Percentiles rank a stretch among this genome's conserved stretches.
phyloP scores from a whole-genome alignment of 139 green algal genomes.

The Spirogloea muscicola region DNA sequence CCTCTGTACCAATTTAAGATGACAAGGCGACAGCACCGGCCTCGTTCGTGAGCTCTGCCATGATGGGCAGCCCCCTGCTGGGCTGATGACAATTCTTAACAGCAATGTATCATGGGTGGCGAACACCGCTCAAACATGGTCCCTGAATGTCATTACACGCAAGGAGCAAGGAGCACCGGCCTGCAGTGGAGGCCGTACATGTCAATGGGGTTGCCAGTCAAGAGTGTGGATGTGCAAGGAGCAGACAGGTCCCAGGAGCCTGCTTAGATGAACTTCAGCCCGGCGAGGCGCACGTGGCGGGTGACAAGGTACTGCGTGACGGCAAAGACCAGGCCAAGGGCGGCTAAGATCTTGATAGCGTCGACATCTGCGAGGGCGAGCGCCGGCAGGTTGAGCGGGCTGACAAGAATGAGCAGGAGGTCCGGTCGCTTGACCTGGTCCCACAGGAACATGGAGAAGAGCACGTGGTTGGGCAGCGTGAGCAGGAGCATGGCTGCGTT shows the following conservation, averaged over 20 bases:
- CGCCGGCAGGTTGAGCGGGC: constrained; percentile 60
- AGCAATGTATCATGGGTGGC: neutral
- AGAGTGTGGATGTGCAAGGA: no score
- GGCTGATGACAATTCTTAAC: neutral
- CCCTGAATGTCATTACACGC: neutral
- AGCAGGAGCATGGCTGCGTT: constrained; percentile 33
- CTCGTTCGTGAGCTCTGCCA: no score
- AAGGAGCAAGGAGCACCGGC: neutral
- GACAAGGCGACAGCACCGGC: no score
- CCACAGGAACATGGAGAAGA: constrained; percentile 64
- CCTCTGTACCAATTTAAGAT: no score
- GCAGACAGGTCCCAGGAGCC: neutral
- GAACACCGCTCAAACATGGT: neutral
- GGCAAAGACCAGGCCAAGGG: constrained; percentile 47
- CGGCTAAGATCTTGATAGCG: constrained; percentile 51
- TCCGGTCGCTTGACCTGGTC: constrained; percentile 35
- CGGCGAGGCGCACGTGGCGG: constrained; percentile 49
- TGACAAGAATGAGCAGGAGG: constrained; percentile 52
- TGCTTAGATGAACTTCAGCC: constrained; percentile 54
- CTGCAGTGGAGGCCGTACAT: neutral
- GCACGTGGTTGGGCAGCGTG: constrained; percentile 49
- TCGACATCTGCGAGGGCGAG: constrained; percentile 47
- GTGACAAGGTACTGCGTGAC: constrained; percentile 58
- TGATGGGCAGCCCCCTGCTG: neutral
- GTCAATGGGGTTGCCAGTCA: neutral